Base-by-base conservation (phyloP, 768 basidiomycete genomes). In the Cantharellus anzutake region DNA sequence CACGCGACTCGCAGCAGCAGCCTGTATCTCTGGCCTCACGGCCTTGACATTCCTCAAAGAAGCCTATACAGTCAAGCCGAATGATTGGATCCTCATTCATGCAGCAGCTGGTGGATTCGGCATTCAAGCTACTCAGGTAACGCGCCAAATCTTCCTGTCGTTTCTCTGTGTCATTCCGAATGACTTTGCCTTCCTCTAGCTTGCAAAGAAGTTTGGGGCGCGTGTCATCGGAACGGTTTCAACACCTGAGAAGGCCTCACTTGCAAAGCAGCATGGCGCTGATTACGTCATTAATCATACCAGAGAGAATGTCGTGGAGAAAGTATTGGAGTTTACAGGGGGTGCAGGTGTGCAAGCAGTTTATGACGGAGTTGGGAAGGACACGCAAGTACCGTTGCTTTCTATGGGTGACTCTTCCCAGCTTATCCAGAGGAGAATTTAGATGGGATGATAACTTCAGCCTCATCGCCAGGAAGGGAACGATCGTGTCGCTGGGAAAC, bases 291-390 rank as follows among this genome's bases (percentile, higher is more conserved):
- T 97, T 62, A 68, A 92, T 44, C 91, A 90, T 70, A 78, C 78
- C 5, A 66, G 76, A 52, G 86, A 88, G 66, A 77, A 88, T 61
- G 83, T 83, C 0, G 83, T 87, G 5, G 67, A 83, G 63, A 76
- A 81, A 51, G 86, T 87, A 14, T 68, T 83, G 59, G 81, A 85
- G 65, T 70, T 90, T 59, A 90, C 89, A 0, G 79, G 80, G 48
- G 86, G 86, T 4, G 75, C 81, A 64, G 87, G 89, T 14, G 86
- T 91, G 3, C 79, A 94, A 63, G 93, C 80, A 14, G 78, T 90
- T 34, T 94, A 84, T 66, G 94, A 99, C 66, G 94, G 94, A 38
- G 90, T 99, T n/a, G 94, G 94, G 1, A 93, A 87, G 73, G 86
- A 90, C 68, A 97, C 92, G 79, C 93, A 71, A 60, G 85, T 75